Evolutionary conservation across 768 basidiomycete species (phyloP).

Genomic region (Hypsizygus marmoreus): DNA sequence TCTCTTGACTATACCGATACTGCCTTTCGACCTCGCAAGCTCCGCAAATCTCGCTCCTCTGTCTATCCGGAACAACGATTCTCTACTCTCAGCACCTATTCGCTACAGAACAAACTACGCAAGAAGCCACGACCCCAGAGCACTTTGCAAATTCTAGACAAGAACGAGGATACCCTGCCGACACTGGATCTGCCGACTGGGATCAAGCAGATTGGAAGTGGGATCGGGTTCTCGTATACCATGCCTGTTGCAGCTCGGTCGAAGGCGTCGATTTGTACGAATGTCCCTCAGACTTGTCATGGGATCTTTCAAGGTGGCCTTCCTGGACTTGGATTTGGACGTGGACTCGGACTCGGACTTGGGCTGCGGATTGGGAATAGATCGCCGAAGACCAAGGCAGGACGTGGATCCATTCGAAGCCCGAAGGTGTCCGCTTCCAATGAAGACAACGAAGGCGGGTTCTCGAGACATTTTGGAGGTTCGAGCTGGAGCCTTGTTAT

Average conservation of each 20-base stretch:
- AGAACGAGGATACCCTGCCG: conserved; percentile 16
- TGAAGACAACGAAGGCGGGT: conserved; percentile 2
- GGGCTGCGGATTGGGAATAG: conserved; percentile 13
- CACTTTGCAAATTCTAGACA: conserved; percentile 27
- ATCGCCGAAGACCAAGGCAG: conserved; percentile 14
- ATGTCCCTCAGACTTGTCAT: conserved; percentile 18
- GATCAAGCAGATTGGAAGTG: conserved; percentile 48
- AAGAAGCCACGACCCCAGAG: conserved; percentile 34
- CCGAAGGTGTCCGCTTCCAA: conserved; percentile 2
- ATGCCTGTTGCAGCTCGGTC: conserved; percentile 29
- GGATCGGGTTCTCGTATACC: conserved; percentile 53
- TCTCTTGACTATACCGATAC: conserved; percentile 22
- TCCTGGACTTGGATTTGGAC: conserved; percentile 14
- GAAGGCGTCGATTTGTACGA: conserved; percentile 22
- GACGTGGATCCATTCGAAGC: conserved; percentile 5
- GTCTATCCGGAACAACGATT: conserved; percentile 27
- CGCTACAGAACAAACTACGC: conserved; percentile 42
- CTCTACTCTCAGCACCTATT: conserved; percentile 33
- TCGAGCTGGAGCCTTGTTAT: conserved; percentile 18
- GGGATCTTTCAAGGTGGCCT: conserved; percentile 15
- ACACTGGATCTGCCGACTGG: conserved; percentile 43
- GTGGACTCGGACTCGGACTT: conserved; percentile 2
- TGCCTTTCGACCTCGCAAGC: conserved; percentile 31
- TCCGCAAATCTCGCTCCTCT: conserved; percentile 40
- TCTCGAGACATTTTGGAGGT: conserved; percentile 12